phyloP scores from a whole-genome alignment of 805 yeast species.

The Priceomyces fermenticarens region DNA sequence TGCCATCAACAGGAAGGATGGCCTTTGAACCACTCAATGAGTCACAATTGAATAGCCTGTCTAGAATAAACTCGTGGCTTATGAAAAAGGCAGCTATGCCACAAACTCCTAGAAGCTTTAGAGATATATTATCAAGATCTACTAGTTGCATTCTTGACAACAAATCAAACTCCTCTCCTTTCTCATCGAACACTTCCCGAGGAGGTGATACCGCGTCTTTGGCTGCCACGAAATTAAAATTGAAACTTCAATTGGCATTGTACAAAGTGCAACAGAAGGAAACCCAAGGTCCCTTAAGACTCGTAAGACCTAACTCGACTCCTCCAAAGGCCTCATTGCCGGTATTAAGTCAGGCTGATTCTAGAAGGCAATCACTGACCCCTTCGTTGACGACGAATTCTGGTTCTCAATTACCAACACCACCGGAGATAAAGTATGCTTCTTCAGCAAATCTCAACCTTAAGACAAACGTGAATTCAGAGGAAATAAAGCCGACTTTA shows the following conservation, averaged over 20 bases:
- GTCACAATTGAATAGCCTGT: slow-evolving; percentile 22
- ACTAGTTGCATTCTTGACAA: slow-evolving; percentile 3
- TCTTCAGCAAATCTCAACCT: slow-evolving; percentile 23
- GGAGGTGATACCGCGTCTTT: slow-evolving; percentile 32
- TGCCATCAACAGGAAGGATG: slow-evolving; percentile 21
- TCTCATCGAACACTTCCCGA: slow-evolving; percentile 1
- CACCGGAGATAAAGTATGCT: slow-evolving; percentile 11
- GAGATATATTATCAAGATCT: background rate
- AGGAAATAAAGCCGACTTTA: slow-evolving; percentile 13
- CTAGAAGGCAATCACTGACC: background rate
- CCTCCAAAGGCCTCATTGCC: background rate
- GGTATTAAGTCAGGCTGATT: background rate
- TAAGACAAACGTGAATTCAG: slow-evolving; percentile 11
- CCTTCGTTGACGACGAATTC: slow-evolving; percentile 1
- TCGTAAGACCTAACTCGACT: background rate
- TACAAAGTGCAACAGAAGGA: slow-evolving; percentile 31
- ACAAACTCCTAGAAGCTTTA: slow-evolving; percentile 2
- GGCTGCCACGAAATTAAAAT: slow-evolving; percentile 42
- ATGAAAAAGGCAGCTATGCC: slow-evolving; percentile 5
- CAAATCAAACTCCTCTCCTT: background rate
- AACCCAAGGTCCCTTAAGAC: slow-evolving; percentile 1
- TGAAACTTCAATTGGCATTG: slow-evolving; percentile 40
- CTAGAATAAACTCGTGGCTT: background rate
- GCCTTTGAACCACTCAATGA: slow-evolving; percentile 38
- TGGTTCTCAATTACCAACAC: slow-evolving; percentile 12